Conservation (phyloP, 2,329 filamentous ascomycete genomes). For the Ophiocordyceps camponoti-floridani region DNA sequence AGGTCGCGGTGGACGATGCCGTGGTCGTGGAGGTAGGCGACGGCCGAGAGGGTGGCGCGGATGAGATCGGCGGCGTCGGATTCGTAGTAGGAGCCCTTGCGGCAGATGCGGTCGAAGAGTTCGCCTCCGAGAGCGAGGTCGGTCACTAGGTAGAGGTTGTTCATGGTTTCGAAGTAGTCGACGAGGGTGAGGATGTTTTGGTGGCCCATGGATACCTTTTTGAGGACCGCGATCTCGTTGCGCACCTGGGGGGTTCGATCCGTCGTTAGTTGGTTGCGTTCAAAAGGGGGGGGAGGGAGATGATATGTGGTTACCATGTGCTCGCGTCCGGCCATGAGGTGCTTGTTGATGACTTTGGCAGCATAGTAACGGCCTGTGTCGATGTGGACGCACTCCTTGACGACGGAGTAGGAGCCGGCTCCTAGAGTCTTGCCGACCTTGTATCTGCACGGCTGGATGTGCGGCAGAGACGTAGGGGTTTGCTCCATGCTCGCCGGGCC, state of each 20-base stretch:
- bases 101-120: constrained; percentile 94
- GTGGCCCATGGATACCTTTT: constrained; percentile 97
- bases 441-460: constrained; percentile 90
- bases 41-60: constrained; percentile 85
- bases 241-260: constrained; percentile 46
- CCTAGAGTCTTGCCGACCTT: constrained; percentile 97
- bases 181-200: constrained; percentile 95
- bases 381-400: constrained; percentile 98
- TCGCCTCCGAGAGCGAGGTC: constrained; percentile 92
- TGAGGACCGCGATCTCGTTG: constrained; percentile 95
- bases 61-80: constrained; percentile 92
- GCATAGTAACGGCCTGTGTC: constrained; percentile 97
- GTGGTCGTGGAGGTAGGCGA: constrained; percentile 95
- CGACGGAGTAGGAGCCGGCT: constrained; percentile 91
- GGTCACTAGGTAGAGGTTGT: constrained; percentile 95
- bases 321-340: constrained; percentile 89
- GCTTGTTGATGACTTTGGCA: constrained; percentile 98
- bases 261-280: not conserved
- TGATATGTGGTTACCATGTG: constrained; percentile 57
- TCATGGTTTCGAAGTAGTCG: constrained; percentile 99
- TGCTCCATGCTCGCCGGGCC: too few relatives aligned
- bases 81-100: constrained; percentile 97
- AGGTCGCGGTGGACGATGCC: too few relatives aligned
- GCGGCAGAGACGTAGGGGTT: too few relatives aligned
- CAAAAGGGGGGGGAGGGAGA: not conserved